Conservation (phyloP, 2,329 filamentous ascomycete genomes). For the Raffaelea arxii region DNA sequence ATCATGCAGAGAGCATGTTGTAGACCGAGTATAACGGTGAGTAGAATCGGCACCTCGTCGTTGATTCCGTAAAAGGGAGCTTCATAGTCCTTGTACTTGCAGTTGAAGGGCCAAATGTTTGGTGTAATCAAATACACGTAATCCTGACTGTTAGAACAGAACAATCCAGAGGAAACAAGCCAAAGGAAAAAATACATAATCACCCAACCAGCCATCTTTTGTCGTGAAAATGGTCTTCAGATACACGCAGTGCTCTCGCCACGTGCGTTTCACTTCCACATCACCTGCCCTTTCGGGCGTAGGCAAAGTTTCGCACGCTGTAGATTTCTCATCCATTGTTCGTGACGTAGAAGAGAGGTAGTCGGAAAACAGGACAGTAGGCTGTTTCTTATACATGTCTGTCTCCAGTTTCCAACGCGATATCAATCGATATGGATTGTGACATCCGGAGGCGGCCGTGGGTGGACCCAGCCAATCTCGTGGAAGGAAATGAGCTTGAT, state of each 20-base stretch:
- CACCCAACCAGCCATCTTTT: constrained; percentile 1
- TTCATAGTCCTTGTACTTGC: constrained; percentile 32
- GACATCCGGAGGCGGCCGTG: neutral
- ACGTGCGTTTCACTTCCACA: neutral
- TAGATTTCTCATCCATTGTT: neutral
- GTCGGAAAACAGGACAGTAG: neutral
- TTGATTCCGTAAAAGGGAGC: constrained; percentile 63
- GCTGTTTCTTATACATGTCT: neutral
- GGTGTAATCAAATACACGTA: constrained; percentile 28
- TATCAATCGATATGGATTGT: neutral
- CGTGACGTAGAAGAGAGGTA: neutral
- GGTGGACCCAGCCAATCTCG: neutral
- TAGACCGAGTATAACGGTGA: constrained; percentile 57
- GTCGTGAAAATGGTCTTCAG: neutral
- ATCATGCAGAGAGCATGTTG: constrained; percentile 63
- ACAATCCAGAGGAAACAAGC: neutral
- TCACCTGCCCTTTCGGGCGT: neutral
- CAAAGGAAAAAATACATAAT: neutral
- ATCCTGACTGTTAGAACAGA: constrained; percentile 17
- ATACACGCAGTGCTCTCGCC: neutral
- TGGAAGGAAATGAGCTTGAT: neutral
- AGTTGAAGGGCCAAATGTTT: constrained; percentile 52
- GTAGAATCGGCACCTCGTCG: constrained; percentile 56
- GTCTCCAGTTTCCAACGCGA: neutral
- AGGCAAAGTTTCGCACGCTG: neutral